Conservation (phyloP, 345 rosid genomes). For the Citrus cavaleriei region DNA sequence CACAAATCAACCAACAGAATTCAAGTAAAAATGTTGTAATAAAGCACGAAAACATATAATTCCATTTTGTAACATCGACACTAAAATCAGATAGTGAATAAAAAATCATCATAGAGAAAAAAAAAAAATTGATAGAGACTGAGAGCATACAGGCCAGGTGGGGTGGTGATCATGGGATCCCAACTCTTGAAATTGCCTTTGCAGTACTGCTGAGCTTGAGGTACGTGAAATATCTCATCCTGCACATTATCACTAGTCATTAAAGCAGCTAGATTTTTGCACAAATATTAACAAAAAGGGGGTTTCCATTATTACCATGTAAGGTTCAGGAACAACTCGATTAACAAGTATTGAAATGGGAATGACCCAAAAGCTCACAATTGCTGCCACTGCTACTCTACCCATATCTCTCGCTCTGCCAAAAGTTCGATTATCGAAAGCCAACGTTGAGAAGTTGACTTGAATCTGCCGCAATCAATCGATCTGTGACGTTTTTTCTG, state of each 20-base stretch:
- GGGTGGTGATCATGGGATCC: constrained; percentile 99
- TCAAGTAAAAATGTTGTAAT: neutral
- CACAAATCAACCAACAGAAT: neutral
- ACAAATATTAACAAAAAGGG: neutral
- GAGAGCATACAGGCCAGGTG: constrained; percentile 79
- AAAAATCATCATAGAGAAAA: neutral
- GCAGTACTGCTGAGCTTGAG: constrained; percentile 88
- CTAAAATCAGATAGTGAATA: neutral
- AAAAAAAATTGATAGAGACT: neutral
- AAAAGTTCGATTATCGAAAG: neutral
- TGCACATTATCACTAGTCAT: constrained; percentile 22
- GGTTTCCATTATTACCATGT: constrained; percentile 53
- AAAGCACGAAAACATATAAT: neutral
- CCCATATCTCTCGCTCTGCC: constrained; percentile 46
- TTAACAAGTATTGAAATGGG: constrained; percentile 68
- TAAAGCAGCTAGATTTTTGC: neutral
- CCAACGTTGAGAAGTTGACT: neutral
- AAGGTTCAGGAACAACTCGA: constrained; percentile 68
- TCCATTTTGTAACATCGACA: neutral
- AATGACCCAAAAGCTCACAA: constrained; percentile 75
- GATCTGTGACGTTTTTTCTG: neutral
- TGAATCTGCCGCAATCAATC: neutral
- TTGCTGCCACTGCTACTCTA: constrained; percentile 49
- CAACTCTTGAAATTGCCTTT: constrained; percentile 72
- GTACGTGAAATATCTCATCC: constrained; percentile 96